phyloP scores from a whole-genome alignment of 2,329 filamentous ascomycete species.

The Purpureocillium takamizusanense region DNA sequence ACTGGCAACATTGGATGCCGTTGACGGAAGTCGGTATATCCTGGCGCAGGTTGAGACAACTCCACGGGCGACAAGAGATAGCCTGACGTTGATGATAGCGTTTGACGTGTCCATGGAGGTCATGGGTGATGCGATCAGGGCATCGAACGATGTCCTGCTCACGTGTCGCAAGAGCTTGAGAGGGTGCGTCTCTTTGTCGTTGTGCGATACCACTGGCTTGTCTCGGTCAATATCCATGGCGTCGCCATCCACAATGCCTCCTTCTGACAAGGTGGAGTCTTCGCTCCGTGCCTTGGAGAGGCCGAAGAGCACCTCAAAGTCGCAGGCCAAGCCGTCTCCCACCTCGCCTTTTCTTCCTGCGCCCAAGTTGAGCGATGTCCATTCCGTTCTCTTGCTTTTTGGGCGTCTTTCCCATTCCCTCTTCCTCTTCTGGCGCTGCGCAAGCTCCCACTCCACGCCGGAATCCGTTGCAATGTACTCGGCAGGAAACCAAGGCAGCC shows the following conservation, averaged over 20 bases:
- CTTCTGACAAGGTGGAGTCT: constrained; percentile 4
- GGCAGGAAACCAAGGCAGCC: constrained; percentile 73
- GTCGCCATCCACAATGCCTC: constrained; percentile 13
- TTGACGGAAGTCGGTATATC: constrained; percentile 69
- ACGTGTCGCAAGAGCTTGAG: constrained; percentile 14
- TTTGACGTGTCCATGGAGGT: constrained; percentile 19
- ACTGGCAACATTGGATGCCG: constrained; percentile 9
- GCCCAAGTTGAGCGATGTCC: constrained; percentile 65
- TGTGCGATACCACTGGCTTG: constrained; percentile 1
- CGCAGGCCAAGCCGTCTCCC: constrained; percentile 73
- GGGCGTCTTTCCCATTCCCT: constrained; percentile 70
- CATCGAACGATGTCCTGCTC: constrained; percentile 20
- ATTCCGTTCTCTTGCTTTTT: constrained; percentile 72
- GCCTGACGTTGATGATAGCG: constrained; percentile 49
- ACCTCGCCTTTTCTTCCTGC: constrained; percentile 70
- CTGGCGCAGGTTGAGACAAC: constrained; percentile 64
- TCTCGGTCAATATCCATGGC: constrained; percentile 22
- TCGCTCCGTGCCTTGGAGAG: constrained; percentile 7
- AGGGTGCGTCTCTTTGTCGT: not conserved
- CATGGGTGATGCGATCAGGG: constrained; percentile 13
- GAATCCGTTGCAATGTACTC: constrained; percentile 75
- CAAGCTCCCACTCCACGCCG: constrained; percentile 68
- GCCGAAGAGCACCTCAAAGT: constrained; percentile 64
- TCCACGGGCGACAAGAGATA: constrained; percentile 63
- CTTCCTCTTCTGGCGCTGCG: constrained; percentile 61